phyloP scores from a whole-genome alignment of 495 filamentous ascomycete species.

The Xylaria bambusicola region DNA sequence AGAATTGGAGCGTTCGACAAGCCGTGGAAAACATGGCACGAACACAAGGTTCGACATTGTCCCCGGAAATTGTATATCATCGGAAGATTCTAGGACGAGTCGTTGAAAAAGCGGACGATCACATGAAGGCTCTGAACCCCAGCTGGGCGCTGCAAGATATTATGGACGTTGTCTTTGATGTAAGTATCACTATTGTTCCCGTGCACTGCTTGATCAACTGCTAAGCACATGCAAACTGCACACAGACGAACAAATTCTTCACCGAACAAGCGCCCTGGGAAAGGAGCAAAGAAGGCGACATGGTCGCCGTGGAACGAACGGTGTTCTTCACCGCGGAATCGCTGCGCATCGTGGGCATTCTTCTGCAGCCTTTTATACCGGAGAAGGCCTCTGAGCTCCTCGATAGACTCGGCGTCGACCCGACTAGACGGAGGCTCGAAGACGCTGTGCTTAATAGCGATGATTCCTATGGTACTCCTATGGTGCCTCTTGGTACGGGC shows the following conservation, averaged over 20 bases:
- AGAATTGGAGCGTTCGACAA: constrained; percentile 62
- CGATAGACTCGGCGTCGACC: constrained; percentile 73
- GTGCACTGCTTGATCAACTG: neutral
- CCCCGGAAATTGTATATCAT: constrained; percentile 3
- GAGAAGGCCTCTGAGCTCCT: constrained; percentile 72
- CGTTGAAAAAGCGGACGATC: constrained; percentile 39
- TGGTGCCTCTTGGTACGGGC: constrained; percentile 44
- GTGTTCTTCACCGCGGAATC: constrained; percentile 75
- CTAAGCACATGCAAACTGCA: constrained; percentile 31
- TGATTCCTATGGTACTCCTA: constrained; percentile 62
- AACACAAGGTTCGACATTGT: neutral
- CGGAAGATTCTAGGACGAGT: constrained; percentile 6
- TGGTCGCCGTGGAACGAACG: constrained; percentile 33
- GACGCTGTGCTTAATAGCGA: constrained; percentile 62
- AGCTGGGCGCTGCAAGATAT: constrained; percentile 65
- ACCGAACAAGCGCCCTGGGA: constrained; percentile 44
- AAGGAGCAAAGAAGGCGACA: constrained; percentile 21
- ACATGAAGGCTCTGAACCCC: constrained; percentile 68
- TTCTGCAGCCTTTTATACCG: constrained; percentile 91
- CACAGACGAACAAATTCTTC: constrained; percentile 73
- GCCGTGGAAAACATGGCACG: constrained; percentile 49
- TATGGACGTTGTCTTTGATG: constrained; percentile 61
- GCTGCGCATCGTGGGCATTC: constrained; percentile 77
- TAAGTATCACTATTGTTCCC: constrained; percentile 25
- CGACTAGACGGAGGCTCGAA: constrained; percentile 57